Evolutionary conservation across 176 grass and related monocot genomes (phyloP).

Genomic region (Oryza longistaminata): DNA sequence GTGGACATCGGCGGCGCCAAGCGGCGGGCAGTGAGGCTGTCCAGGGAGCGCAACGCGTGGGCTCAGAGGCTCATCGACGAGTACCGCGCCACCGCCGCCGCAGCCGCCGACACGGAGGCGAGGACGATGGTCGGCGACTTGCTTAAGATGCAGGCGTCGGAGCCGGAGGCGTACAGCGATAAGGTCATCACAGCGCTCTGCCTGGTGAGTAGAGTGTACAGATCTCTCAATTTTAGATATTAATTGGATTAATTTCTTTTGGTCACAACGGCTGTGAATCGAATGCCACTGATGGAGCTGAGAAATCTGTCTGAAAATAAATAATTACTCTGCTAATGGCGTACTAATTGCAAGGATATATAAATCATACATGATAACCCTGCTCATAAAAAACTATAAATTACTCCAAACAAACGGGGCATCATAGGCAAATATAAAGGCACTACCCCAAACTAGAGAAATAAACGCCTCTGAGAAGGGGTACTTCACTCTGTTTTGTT

Average conservation of each 20-base stretch:
- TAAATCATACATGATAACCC: no score
- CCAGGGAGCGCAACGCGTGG: constrained; percentile 29
- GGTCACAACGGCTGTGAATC: background rate
- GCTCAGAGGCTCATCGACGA: constrained; percentile 48
- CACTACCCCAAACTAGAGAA: no score
- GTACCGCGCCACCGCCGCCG: background rate
- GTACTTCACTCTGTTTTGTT: no score
- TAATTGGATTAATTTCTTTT: background rate
- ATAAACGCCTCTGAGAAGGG: no score
- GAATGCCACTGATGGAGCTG: background rate
- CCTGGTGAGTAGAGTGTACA: constrained; percentile 1
- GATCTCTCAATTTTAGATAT: background rate
- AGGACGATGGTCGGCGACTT: constrained; percentile 39
- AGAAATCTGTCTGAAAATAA: background rate
- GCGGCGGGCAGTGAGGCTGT: constrained; percentile 1
- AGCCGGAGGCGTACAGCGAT: constrained; percentile 46
- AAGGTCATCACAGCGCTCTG: constrained; percentile 44
- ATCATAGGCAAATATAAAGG: no score
- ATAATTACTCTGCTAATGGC: no score
- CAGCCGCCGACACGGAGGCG: background rate
- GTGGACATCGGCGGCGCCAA: constrained; percentile 31
- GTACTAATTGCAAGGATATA: no score
- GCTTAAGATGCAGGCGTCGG: constrained; percentile 42
- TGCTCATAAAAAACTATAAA: no score
- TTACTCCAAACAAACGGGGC: no score